Percentiles rank a stretch among this genome's conserved stretches.
Conservation (phyloP, 2,329 filamentous ascomycete genomes). For the Domatiomyces catenatus region DNA sequence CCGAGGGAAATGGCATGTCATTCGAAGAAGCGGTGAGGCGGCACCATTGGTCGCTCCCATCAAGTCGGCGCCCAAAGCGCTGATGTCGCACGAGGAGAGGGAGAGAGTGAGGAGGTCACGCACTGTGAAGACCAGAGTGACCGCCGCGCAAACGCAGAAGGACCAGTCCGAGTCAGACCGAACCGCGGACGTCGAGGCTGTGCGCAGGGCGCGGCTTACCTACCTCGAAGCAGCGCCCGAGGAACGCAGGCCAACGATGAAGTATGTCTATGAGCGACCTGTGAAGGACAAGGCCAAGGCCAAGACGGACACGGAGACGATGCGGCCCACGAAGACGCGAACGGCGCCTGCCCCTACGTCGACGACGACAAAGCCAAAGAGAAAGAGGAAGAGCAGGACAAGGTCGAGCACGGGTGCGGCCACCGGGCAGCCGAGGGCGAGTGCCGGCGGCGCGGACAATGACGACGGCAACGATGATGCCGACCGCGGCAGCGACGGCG, state of each 20-base stretch:
- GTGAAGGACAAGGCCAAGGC: conserved; percentile 2
- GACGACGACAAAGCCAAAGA: conserved; percentile 1
- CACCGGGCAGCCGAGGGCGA: background rate
- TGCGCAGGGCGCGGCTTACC: conserved; percentile 16
- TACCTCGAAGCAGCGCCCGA: conserved; percentile 11
- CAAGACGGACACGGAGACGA: conserved; percentile 2
- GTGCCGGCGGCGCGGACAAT: background rate
- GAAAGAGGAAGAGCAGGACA: background rate
- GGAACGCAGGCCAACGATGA: conserved; percentile 14
- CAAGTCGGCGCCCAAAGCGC: background rate
- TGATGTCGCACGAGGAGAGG: background rate
- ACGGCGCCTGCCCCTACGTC: conserved; percentile 1
- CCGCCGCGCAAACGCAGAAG: background rate
- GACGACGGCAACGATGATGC: background rate
- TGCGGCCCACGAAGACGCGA: background rate
- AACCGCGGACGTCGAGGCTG: conserved; percentile 12
- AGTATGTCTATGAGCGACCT: conserved; percentile 13
- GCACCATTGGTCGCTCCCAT: background rate
- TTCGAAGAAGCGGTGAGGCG: too few species aligned
- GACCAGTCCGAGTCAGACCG: conserved; percentile 7
- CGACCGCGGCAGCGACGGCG: background rate
- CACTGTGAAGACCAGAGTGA: background rate
- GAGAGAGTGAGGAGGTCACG: background rate
- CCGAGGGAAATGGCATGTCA: too few species aligned
- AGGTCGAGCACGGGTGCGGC: background rate